These are phyloP conservation scores for Bipolaris zeicola DNA, from an alignment of 2,329 filamentous ascomycete genomes.

Conservation along the genomic window DNA sequence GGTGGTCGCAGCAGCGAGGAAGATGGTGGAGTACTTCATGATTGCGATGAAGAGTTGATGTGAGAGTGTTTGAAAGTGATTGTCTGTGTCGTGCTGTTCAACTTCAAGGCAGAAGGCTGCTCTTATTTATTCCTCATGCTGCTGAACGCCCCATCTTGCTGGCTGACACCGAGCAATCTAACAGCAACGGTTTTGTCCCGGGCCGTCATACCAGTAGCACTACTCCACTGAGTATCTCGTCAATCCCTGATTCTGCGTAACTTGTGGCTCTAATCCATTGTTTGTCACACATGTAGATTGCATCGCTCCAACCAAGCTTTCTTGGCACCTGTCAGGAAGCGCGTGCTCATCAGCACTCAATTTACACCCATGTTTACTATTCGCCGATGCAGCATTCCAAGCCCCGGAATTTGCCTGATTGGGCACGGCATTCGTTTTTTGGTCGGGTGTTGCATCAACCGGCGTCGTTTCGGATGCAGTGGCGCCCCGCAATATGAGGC, in stretches of 20 bases:
- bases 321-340: slow-evolving; percentile 22
- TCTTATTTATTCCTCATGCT: slow-evolving; percentile 20
- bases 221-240: slow-evolving; percentile 6
- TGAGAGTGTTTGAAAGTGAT: neutral
- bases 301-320: slow-evolving; percentile 17
- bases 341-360: slow-evolving; percentile 18
- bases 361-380: slow-evolving; percentile 18
- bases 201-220: slow-evolving; percentile 17
- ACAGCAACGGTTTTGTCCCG: slow-evolving; percentile 12
- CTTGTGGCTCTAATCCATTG: slow-evolving; percentile 2
- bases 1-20: slow-evolving; percentile 41
- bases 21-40: slow-evolving; percentile 42
- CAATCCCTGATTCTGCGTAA: slow-evolving; percentile 12
- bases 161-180: slow-evolving; percentile 17
- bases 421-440: slow-evolving; percentile 17
- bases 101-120: neutral
- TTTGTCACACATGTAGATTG: slow-evolving; percentile 26
- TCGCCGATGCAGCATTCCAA: slow-evolving; percentile 16
- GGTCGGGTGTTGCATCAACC: slow-evolving; percentile 25
- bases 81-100: neutral
- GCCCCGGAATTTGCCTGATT: slow-evolving; percentile 27
- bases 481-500: slow-evolving; percentile 17
- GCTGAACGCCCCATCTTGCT: neutral
- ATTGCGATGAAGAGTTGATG: neutral
- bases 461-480: slow-evolving; percentile 20